Conservation (phyloP, 495 filamentous ascomycete genomes). For the Entonaema liquescens region DNA sequence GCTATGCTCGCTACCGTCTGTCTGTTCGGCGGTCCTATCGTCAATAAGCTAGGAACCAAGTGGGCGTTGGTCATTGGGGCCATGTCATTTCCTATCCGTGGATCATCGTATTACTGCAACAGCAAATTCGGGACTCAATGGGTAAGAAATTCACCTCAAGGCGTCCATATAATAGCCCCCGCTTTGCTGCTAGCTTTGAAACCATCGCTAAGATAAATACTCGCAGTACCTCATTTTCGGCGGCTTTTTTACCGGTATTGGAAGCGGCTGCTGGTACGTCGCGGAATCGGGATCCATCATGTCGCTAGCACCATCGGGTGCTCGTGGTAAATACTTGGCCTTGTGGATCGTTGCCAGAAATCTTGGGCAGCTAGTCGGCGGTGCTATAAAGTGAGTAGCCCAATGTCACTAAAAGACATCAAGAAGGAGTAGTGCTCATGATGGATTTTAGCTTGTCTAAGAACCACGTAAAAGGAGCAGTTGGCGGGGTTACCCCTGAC, state of each 20-base stretch:
- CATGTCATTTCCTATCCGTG: conserved; percentile 58
- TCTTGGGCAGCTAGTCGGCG: conserved; percentile 58
- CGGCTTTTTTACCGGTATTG: conserved; percentile 56
- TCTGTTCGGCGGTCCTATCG: conserved; percentile 53
- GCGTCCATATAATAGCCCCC: not conserved
- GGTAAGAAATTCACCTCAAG: conserved; percentile 39
- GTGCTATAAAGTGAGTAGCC: conserved; percentile 55
- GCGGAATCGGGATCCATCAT: conserved; percentile 60
- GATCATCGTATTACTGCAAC: conserved; percentile 59
- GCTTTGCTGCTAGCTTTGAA: not conserved
- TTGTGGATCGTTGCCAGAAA: conserved; percentile 61
- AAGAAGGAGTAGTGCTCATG: conserved; percentile 51
- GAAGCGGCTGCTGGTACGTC: conserved; percentile 58
- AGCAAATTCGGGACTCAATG: conserved; percentile 59
- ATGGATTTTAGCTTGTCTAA: conserved; percentile 46
- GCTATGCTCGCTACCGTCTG: conserved; percentile 43
- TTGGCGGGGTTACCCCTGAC: conserved; percentile 34
- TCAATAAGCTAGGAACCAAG: conserved; percentile 58
- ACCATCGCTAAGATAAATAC: conserved; percentile 4
- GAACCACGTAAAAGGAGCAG: conserved; percentile 29
- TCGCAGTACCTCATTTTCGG: conserved; percentile 52
- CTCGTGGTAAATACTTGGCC: conserved; percentile 56
- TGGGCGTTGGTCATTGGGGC: conserved; percentile 57
- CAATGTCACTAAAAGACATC: conserved; percentile 41
- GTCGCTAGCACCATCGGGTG: conserved; percentile 55